Evolutionary conservation across 139 green algal species (phyloP).

Genomic region (Chlorella sp.): DNA sequence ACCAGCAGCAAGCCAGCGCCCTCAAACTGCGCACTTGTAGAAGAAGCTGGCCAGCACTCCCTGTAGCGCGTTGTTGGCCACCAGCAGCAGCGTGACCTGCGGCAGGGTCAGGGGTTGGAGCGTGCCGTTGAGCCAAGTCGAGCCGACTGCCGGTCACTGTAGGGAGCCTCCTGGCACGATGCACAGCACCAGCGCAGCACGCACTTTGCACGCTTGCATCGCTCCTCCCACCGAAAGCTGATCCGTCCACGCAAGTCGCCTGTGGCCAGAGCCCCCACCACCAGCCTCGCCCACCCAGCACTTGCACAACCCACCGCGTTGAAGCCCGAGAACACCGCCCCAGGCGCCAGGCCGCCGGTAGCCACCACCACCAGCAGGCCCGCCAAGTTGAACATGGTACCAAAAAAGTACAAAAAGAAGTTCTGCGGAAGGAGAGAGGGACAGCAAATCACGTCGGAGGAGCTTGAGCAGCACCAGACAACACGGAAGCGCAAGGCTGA

Average conservation of each 20-base stretch:
- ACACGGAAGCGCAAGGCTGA: too few species aligned
- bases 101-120: neutral
- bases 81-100: constrained; percentile 69
- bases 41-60: constrained; percentile 96
- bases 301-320: neutral
- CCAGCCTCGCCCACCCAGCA: neutral
- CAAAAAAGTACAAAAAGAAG: constrained; percentile 98
- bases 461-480: too few species aligned
- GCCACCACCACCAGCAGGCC: constrained; percentile 39
- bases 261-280: too few species aligned
- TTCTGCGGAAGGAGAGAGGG: constrained; percentile 67
- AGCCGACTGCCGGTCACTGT: too few species aligned
- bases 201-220: too few species aligned
- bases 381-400: constrained; percentile 24
- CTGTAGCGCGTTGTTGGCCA: constrained; percentile 94
- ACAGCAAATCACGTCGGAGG: neutral
- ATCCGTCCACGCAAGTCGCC: neutral
- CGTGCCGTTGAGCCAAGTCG: neutral
- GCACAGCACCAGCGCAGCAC: neutral
- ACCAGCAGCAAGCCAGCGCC: too few species aligned
- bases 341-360: neutral
- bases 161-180: too few species aligned
- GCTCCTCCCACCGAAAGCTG: too few species aligned
- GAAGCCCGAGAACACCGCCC: constrained; percentile 68
- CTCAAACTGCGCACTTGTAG: too few species aligned